Evolutionary conservation across 1,139 yeast genomes (phyloP).

Genomic region (Diutina mesorugosa): DNA sequence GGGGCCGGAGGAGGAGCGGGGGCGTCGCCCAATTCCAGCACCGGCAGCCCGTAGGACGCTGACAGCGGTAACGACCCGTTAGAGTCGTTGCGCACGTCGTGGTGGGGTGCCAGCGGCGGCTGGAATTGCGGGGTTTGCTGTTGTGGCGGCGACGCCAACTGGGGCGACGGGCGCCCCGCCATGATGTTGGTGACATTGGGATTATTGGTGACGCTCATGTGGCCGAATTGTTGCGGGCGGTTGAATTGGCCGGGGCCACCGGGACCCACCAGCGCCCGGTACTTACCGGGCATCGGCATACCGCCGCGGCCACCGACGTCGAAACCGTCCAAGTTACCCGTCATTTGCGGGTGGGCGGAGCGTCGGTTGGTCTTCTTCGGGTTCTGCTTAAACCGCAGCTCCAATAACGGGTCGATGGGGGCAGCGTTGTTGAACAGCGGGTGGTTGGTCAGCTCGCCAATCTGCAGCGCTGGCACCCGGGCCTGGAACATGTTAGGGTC

Average conservation of each 20-base stretch:
- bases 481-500: not conserved
- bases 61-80: not conserved
- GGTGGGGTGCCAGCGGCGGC: not conserved
- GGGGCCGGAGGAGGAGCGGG: not conserved
- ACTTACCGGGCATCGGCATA: slow-evolving; percentile 19
- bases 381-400: slow-evolving; percentile 12
- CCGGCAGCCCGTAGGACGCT: not conserved
- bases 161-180: not conserved
- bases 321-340: slow-evolving; percentile 20
- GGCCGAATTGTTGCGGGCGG: not conserved
- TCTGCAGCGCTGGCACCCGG: not conserved
- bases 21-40: not conserved
- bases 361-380: slow-evolving; percentile 20
- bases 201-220: not conserved
- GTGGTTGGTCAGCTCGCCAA: not conserved
- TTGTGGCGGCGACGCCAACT: not conserved
- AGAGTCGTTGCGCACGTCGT: not conserved
- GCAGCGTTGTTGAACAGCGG: slow-evolving; percentile 1
- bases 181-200: slow-evolving; percentile 1
- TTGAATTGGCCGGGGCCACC: not conserved
- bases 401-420: slow-evolving; percentile 15
- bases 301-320: slow-evolving; percentile 42
- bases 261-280: slow-evolving; percentile 1
- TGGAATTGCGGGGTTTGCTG: not conserved
- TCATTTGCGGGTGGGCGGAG: slow-evolving; percentile 21